A percentile compares a stretch with the other conserved stretches of the same genome.
phyloP scores from a whole-genome alignment of 2,329 filamentous ascomycete species.

The Catunica adiposa region DNA sequence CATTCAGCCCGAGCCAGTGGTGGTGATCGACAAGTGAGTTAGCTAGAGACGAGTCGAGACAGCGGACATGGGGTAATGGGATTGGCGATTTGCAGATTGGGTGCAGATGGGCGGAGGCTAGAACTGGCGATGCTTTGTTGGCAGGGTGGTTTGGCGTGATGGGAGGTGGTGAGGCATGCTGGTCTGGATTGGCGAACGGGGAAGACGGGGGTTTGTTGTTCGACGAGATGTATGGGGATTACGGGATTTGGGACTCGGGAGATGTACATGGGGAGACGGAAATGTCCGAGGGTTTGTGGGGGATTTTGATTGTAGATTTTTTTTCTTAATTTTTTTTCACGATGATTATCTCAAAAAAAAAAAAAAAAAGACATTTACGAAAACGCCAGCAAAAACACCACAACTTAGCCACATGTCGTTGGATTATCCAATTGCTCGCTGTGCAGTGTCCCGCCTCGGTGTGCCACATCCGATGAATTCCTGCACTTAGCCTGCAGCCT shows the following conservation, averaged over 20 bases:
- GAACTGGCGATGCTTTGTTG: not conserved
- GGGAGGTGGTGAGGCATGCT: no score
- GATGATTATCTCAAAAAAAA: no score
- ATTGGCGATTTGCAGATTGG: not conserved
- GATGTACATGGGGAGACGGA: no score
- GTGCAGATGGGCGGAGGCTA: not conserved
- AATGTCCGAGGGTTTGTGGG: no score
- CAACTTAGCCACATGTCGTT: not conserved
- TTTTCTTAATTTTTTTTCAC: not conserved
- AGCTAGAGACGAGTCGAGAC: not conserved
- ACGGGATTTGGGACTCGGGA: no score
- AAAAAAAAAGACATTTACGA: not conserved
- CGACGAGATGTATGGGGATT: no score
- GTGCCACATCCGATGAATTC: not conserved
- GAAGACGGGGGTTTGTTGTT: no score
- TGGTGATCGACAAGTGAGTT: not conserved
- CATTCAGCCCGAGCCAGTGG: not conserved
- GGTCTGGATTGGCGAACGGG: no score
- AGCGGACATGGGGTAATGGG: not conserved
- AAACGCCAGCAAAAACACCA: not conserved
- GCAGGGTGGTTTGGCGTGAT: not conserved
- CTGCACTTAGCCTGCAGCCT: not conserved
- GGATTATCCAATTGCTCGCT: not conserved
- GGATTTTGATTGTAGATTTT: not conserved
- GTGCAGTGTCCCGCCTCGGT: not conserved